phyloP scores from a whole-genome alignment of 2,329 filamentous ascomycete species.

The Hymenoscyphus linearis region DNA sequence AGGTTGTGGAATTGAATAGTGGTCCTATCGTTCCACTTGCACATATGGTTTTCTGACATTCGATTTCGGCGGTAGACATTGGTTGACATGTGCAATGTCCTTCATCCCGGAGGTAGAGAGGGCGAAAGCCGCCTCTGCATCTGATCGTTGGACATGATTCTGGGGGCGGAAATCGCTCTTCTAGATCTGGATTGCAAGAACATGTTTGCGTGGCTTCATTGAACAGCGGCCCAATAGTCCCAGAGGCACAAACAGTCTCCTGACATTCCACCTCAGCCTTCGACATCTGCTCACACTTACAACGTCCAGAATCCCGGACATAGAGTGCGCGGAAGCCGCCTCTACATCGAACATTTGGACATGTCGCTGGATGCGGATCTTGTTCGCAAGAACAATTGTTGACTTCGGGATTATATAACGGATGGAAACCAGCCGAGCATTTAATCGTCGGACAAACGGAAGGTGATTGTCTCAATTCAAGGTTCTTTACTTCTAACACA shows the following conservation, averaged over 20 bases:
- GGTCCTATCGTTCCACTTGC: constrained; percentile 13
- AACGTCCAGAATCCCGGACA: not conserved
- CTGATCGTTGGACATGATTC: constrained; percentile 10
- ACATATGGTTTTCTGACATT: constrained; percentile 1
- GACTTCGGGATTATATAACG: constrained; percentile 14
- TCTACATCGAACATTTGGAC: constrained; percentile 6
- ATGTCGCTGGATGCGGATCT: constrained; percentile 10
- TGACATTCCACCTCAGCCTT: not conserved
- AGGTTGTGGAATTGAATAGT: constrained; percentile 3
- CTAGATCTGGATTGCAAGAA: constrained; percentile 5
- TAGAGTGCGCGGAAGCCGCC: not conserved
- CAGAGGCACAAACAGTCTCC: too few species aligned
- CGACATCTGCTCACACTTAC: not conserved
- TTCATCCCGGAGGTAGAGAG: not conserved
- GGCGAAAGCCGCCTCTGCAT: not conserved
- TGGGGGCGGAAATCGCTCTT: constrained; percentile 10
- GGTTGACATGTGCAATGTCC: not conserved
- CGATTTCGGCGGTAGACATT: not conserved
- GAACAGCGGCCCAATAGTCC: constrained; percentile 10
- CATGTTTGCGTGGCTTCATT: constrained; percentile 13
- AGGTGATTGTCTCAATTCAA: constrained; percentile 4
- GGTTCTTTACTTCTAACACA: not conserved
- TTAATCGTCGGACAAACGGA: constrained; percentile 15
- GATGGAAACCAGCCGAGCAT: constrained; percentile 12
- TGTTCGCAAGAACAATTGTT: constrained; percentile 18